phyloP scores from a whole-genome alignment of 106 monocot genomes.

The Chionographis japonica region DNA sequence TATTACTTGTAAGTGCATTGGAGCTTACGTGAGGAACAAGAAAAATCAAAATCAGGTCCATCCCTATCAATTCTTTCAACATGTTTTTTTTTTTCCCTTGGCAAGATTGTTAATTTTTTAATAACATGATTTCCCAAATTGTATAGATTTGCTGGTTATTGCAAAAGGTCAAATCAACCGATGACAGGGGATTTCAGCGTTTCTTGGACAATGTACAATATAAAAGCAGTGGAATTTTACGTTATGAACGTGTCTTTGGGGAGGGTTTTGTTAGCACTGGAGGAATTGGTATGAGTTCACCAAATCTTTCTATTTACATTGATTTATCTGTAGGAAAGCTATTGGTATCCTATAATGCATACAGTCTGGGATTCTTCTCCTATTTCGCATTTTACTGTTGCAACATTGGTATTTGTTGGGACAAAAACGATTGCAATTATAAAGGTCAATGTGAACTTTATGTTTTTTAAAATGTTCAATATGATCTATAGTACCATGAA shows the following conservation, averaged over 20 bases:
- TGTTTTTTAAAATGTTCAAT: no score
- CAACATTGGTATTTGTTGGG: no score
- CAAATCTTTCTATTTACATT: not conserved
- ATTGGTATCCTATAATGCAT: not conserved
- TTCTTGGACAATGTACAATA: constrained; percentile 98
- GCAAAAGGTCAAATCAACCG: constrained; percentile 79
- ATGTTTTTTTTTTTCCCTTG: not conserved
- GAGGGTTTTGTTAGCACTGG: constrained; percentile 97
- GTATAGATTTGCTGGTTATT: constrained; percentile 94
- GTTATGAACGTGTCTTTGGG: constrained; percentile 96
- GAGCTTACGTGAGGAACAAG: constrained; percentile 97
- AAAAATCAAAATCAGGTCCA: constrained; percentile 97
- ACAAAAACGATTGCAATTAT: no score
- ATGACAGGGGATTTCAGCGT: constrained; percentile 76
- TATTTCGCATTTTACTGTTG: no score
- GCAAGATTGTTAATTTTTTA: not conserved
- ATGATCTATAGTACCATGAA: no score
- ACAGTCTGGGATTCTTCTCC: no score
- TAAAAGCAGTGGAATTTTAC: constrained; percentile 85
- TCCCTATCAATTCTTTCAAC: not conserved
- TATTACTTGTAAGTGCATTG: constrained; percentile 87
- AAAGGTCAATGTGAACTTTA: no score
- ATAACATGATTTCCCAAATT: not conserved
- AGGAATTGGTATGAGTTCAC: constrained; percentile 63
- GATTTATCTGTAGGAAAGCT: not conserved